These are phyloP conservation scores for Cytospora leucostoma DNA, from an alignment of 2,329 filamentous ascomycete species.

Conservation along the genomic window DNA sequence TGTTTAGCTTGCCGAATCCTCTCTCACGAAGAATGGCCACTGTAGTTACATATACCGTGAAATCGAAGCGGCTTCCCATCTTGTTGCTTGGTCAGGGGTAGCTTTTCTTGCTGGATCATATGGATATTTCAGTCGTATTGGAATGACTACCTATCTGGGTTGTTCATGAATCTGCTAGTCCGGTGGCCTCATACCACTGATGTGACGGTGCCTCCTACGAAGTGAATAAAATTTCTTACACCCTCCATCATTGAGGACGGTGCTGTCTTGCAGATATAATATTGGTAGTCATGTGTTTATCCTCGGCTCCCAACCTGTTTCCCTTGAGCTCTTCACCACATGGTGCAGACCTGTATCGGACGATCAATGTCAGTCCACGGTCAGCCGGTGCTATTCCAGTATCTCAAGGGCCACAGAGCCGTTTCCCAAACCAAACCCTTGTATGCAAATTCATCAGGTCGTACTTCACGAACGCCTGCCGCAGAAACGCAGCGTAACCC, in stretches of 20 bases:
- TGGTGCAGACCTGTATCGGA: background rate
- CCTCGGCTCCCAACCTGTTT: background rate
- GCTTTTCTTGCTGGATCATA: no score
- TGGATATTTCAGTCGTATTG: no score
- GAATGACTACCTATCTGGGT: no score
- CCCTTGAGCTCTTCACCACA: background rate
- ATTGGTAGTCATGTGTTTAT: background rate
- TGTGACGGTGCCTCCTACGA: constrained; percentile 1
- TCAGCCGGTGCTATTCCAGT: background rate
- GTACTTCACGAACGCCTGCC: constrained; percentile 21
- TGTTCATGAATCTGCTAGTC: constrained; percentile 10
- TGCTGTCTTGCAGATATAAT: background rate
- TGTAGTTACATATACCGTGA: no score
- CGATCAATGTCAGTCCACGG: constrained; percentile 4
- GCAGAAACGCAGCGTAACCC: constrained; percentile 13
- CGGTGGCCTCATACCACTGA: constrained; percentile 7
- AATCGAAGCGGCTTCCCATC: no score
- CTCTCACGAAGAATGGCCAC: no score
- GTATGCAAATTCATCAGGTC: constrained; percentile 23
- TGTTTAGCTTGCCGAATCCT: no score
- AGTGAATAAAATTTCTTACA: constrained; percentile 9
- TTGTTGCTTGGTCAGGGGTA: no score
- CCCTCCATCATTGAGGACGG: background rate
- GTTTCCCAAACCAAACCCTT: constrained; percentile 6
- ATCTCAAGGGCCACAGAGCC: constrained; percentile 3